phyloP scores from a whole-genome alignment of 2,329 filamentous ascomycete genomes.

The Xylariales sp. region DNA sequence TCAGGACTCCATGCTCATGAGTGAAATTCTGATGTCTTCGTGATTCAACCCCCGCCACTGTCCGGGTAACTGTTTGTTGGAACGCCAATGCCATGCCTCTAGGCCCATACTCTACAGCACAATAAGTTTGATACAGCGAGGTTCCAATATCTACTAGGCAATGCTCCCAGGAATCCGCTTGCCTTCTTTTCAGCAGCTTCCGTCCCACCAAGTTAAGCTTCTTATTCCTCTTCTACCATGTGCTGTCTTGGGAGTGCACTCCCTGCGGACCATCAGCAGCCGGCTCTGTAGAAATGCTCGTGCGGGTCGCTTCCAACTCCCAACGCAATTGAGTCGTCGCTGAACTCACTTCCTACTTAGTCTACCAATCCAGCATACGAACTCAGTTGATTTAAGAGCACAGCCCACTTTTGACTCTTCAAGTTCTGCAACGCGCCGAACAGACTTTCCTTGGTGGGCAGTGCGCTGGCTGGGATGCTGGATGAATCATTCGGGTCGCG shows the following conservation, averaged over 20 bases:
- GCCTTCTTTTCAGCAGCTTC: not conserved
- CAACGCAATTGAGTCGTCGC: not conserved
- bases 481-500: slow-evolving; percentile 49
- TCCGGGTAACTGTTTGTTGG: too few species aligned
- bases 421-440: slow-evolving; percentile 60
- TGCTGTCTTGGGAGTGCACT: too few species aligned
- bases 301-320: slow-evolving; percentile 2
- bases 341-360: slow-evolving; percentile 5
- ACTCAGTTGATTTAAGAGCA: slow-evolving; percentile 64
- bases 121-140: not conserved
- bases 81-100: not conserved
- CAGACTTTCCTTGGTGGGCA: slow-evolving; percentile 64
- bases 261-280: not conserved
- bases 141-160: not conserved
- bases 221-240: not conserved
- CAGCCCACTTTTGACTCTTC: slow-evolving; percentile 56
- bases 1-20: not conserved
- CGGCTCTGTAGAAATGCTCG: not conserved
- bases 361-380: slow-evolving; percentile 46
- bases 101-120: not conserved
- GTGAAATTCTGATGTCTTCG: not conserved
- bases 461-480: slow-evolving; percentile 53
- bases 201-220: not conserved
- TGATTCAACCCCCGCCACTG: not conserved
- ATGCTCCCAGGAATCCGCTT: not conserved